These are phyloP conservation scores for Articulospora tetracladia DNA, from an alignment of 495 filamentous ascomycete species.

Conservation along the genomic window DNA sequence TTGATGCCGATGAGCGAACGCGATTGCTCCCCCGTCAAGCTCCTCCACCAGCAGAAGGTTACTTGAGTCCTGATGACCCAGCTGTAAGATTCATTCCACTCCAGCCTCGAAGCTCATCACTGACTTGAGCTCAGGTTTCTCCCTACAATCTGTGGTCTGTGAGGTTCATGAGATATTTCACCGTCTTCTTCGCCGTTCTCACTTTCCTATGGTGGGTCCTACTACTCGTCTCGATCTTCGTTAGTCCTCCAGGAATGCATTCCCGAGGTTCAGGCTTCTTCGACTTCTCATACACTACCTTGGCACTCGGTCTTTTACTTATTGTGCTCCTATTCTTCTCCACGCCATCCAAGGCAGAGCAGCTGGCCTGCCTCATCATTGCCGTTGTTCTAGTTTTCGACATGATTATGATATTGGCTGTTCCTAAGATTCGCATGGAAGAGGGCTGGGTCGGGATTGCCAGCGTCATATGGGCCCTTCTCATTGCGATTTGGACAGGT, in stretches of 20 bases:
- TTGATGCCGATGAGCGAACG: slow-evolving; percentile 54
- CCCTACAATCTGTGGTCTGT: slow-evolving; percentile 95
- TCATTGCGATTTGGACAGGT: slow-evolving; percentile 57
- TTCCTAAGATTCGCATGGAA: slow-evolving; percentile 68
- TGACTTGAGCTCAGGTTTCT: slow-evolving; percentile 57
- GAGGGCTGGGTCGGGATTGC: slow-evolving; percentile 89
- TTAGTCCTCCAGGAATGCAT: slow-evolving; percentile 81
- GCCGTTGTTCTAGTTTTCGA: slow-evolving; percentile 73
- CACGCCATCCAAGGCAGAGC: slow-evolving; percentile 71
- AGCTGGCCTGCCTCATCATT: slow-evolving; percentile 62
- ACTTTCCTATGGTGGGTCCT: slow-evolving; percentile 90
- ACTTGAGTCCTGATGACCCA: slow-evolving; percentile 89
- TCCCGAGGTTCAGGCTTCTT: slow-evolving; percentile 89
- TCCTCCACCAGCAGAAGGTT: slow-evolving; percentile 48
- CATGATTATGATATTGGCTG: slow-evolving; percentile 70
- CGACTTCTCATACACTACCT: slow-evolving; percentile 71
- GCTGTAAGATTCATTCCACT: slow-evolving; percentile 56
- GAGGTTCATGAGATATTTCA: slow-evolving; percentile 68
- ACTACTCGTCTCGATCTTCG: slow-evolving; percentile 79
- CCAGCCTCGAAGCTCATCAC: slow-evolving; percentile 14
- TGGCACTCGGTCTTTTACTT: slow-evolving; percentile 68
- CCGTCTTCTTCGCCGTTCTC: slow-evolving; percentile 60
- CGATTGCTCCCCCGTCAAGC: slow-evolving; percentile 51
- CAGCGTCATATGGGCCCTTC: slow-evolving; percentile 71
- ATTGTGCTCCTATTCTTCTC: slow-evolving; percentile 83